Evolutionary conservation across 2,329 filamentous ascomycete genomes (phyloP), one percentile per base, ranked within the genome.

Genomic region (Calonectria henricotiae): DNA sequence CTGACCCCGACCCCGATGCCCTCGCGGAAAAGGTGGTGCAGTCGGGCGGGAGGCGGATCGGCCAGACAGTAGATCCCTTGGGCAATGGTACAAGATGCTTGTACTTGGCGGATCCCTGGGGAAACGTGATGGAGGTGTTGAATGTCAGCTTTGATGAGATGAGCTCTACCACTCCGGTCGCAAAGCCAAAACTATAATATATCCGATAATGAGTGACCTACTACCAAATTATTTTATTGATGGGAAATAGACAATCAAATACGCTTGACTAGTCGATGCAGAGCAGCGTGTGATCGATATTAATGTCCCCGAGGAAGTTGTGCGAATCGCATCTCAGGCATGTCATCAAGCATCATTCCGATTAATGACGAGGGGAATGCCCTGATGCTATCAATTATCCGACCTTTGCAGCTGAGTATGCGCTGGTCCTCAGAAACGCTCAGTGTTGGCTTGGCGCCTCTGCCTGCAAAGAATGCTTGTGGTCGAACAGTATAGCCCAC

Each of bases 1-100:
- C 80, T 23, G 74, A 75, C 17, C 75, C 79, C 4, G 76, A 81
- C 60, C 73, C 76, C 1, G 79, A 82, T 8, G 79, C 65, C 2
- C 62, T 78, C 27, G 67, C 73, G n/a, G 74, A 74, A 27, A 75
- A 72, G 64, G 77, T 77, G 17, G 64, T 79, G 4, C 72, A 73
- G 35, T 65, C 71, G 32, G 80, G 80, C 0, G 80, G 79, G 9
- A 79, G 74, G 55, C 73, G 76, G 61, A 69, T 80, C 15, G 80
- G 80, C 1, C 30, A 51, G 6, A 70, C 70, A 4, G 46, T 66
- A 7, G 62, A 69, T 25, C 62, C 67, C 9, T n/a, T 55, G 9
- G 62, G 67, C 4, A 67, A 61, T 8, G 67, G 67, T 4, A 51
- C 60, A 7, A 69, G 55, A 17, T 69, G 67, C 32, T 32, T 67